Base-by-base conservation (phyloP, 176 grass and related monocot genomes). In the Poa annua region DNA sequence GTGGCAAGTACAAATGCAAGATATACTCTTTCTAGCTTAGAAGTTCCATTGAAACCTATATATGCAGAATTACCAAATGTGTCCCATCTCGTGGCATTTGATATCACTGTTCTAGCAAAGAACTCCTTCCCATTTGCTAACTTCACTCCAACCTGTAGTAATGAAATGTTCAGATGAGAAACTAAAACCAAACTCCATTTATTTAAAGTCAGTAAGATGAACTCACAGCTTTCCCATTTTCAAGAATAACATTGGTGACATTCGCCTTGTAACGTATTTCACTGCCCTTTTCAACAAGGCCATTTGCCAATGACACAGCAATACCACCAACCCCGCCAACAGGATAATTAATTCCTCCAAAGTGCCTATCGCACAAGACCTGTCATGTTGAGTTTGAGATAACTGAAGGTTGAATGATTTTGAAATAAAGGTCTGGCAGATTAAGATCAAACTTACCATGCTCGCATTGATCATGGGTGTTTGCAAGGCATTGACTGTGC, bases 31-130 rank as follows among this genome's bases (percentile, higher is more conserved):
- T 59, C 34, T 78, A 38, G 64, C 54, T 77, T 35, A 42, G n/a
- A 66, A 67, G 11, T 75, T 80, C 17, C 49, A 73, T 32, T 21
- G 5, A 52, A 86, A 81, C 55, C 39, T 50, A 44, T 65, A 47
- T 64, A 2, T 16, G 35, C 65, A 81, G 47, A 60, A 80, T 87
- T 94, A 98, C 95, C 95, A 81, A 98, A 98, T 6, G 95, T 98
- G 82, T 98, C 95, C 95, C 95, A 98, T 98, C 95, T 92, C 10
- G 95, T 98, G 34, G 95, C 95, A 93, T 98, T 98, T 57, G 92
- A 98, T 89, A 98, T 98, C 69, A 98, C 88, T 22, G 92, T 95
- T 85, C 20, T 89, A 74, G 92, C 88, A 92, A 94, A 94, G 59
- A 92, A 94, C 50, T 97, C 86, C 71, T 92, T 92, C 79, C 92